A percentile compares a stretch with the other conserved stretches of the same genome.
These are phyloP conservation scores for Protea cynaroides DNA, from an alignment of 164 flowering plant species.

Conservation along the genomic window DNA sequence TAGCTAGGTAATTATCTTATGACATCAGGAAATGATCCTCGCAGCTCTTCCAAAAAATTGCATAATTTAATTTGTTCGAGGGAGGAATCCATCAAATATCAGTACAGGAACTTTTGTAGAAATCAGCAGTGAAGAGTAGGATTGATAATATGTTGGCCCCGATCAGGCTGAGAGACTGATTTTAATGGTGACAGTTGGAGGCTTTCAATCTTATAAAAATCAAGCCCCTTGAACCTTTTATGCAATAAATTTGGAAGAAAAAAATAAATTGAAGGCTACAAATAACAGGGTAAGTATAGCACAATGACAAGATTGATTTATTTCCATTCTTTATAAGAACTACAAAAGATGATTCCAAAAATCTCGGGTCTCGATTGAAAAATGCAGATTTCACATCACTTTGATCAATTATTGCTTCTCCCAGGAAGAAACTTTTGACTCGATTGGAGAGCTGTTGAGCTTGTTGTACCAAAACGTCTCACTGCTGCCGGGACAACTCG, in stretches of 20 bases:
- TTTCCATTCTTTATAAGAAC: constrained; percentile 5
- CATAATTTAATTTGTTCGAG: too few relatives aligned
- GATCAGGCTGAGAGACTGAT: too few relatives aligned
- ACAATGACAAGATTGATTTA: neutral
- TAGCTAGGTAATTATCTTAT: too few relatives aligned
- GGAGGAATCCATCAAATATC: too few relatives aligned
- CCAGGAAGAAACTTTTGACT: constrained; percentile 59
- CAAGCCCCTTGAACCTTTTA: neutral
- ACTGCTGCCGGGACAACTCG: constrained; percentile 57
- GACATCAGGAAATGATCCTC: too few relatives aligned
- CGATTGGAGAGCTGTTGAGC: constrained; percentile 22
- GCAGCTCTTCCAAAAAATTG: too few relatives aligned
- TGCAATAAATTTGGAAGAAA: neutral
- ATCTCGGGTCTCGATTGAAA: neutral
- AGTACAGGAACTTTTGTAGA: too few relatives aligned
- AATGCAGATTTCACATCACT: constrained; percentile 9
- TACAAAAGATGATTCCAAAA: constrained; percentile 11
- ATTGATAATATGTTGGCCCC: too few relatives aligned
- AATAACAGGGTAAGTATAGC: neutral
- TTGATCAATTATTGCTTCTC: constrained; percentile 18
- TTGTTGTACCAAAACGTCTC: constrained; percentile 50
- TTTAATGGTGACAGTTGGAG: too few relatives aligned
- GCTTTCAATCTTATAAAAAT: too few relatives aligned
- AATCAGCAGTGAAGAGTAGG: too few relatives aligned
- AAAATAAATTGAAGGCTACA: neutral